These are phyloP conservation scores for Boletus subparvulus DNA, from an alignment of 768 basidiomycete genomes.

Conservation along the genomic window DNA sequence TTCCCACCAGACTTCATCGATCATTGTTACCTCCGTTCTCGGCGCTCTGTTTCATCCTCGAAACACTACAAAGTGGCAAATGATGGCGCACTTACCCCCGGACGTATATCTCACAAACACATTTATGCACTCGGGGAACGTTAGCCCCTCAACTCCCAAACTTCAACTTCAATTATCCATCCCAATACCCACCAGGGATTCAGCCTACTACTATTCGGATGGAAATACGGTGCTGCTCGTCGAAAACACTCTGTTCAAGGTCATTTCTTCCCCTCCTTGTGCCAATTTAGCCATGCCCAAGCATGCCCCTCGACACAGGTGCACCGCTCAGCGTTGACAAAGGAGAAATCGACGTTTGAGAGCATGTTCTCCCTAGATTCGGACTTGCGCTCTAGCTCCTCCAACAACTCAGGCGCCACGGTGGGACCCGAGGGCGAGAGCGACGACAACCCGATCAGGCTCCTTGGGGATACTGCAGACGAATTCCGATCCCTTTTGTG, in stretches of 20 bases:
- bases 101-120: constrained; percentile 33
- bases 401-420: constrained; percentile 25
- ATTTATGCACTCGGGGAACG: constrained; percentile 34
- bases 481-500: constrained; percentile 55
- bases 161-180: constrained; percentile 34
- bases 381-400: constrained; percentile 30
- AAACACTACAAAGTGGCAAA: constrained; percentile 13
- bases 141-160: constrained; percentile 35
- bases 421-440: constrained; percentile 44
- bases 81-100: constrained; percentile 32
- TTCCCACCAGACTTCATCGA: constrained; percentile 21
- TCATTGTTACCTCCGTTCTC: not conserved
- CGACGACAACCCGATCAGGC: constrained; percentile 50
- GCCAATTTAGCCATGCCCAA: constrained; percentile 22
- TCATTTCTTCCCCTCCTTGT: constrained; percentile 21
- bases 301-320: constrained; percentile 28
- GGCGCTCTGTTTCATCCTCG: constrained; percentile 13
- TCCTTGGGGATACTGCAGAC: constrained; percentile 47
- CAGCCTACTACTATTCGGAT: constrained; percentile 40
- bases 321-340: constrained; percentile 41
- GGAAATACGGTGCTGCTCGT: constrained; percentile 46
- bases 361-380: constrained; percentile 46
- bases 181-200: constrained; percentile 37
- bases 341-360: constrained; percentile 48
- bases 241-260: constrained; percentile 50